Evolutionary conservation across 768 basidiomycete species (phyloP), one percentile per base, ranked within the genome.

Genomic region (Pulveroboletus sp.): DNA sequence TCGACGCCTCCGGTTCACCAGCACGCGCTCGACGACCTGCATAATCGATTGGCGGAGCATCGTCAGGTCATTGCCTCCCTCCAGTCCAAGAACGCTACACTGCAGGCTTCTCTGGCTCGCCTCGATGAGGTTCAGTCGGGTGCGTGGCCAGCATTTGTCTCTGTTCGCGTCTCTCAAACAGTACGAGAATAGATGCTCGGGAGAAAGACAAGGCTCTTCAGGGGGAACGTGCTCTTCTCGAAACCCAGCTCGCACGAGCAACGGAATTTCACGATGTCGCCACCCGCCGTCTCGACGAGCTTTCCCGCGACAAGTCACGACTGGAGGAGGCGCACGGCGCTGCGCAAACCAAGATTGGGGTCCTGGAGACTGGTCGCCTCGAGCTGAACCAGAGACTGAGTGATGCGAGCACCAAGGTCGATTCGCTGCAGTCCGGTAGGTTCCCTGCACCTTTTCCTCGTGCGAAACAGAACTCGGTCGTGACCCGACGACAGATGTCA

Each of bases 41-140:
- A 31, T n/a, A 39, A 14, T 39, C 58, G 41, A 22, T 24, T 64
- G 29, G 47, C 47, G n/a, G 61, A 59, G 30, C 59, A 61, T 20
- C 50, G 37, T 37, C 57, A 54, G 17, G 24, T 50, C 29, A 53
- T 56, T 24, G 26, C 37, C n/a, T 58, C 60, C 11, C 43, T 70
- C 9, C 59, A 61, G 48, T 50, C 47, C 19, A 64, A 71, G 50
- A 67, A 64, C 13, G 26, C 55, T 37, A 47, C 56, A 13, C 59
- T 71, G 20, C 62, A 57, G 38, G 46, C 53, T 22, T 64, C 72
- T 32, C 20, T 65, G 39, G 35, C 32, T 20, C 63, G 48, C 14
- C 50, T 73, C 27, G 62, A 71, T 47, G 64, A 61, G 24, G 37
- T 67, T 40, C 63, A 63, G 53, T 66, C 57, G 10, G 62, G 71